Conservation (phyloP, 2,329 filamentous ascomycete genomes). For the Xylariaceae sp. region DNA sequence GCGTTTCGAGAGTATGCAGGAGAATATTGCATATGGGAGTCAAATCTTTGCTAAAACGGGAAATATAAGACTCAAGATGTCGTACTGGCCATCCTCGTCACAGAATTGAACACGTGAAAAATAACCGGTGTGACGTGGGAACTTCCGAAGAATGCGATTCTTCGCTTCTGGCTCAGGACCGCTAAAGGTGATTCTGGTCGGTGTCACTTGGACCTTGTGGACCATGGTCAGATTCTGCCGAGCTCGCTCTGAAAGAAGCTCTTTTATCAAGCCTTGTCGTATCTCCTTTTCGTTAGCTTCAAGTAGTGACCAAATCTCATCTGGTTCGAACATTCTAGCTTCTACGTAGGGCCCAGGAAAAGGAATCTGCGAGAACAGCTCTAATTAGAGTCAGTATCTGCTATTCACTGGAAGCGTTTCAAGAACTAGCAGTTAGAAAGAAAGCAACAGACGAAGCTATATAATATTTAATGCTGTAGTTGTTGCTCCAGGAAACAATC, state of each 20-base stretch:
- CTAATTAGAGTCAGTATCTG: slow-evolving; percentile 9
- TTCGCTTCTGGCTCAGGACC: slow-evolving; percentile 71
- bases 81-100: slow-evolving; percentile 77
- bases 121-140: slow-evolving; percentile 61
- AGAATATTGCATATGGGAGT: too few relatives aligned
- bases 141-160: slow-evolving; percentile 75
- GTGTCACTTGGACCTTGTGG: slow-evolving; percentile 65
- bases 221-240: slow-evolving; percentile 56
- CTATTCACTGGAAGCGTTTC: not conserved
- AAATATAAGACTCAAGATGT: too few relatives aligned
- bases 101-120: slow-evolving; percentile 76
- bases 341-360: slow-evolving; percentile 61
- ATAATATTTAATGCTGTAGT: slow-evolving; percentile 47
- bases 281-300: slow-evolving; percentile 51
- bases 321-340: slow-evolving; percentile 47
- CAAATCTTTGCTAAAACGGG: too few relatives aligned
- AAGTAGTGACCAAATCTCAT: slow-evolving; percentile 44
- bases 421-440: not conserved
- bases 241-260: slow-evolving; percentile 38
- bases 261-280: slow-evolving; percentile 34
- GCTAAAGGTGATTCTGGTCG: slow-evolving; percentile 61
- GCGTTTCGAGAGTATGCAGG: too few relatives aligned
- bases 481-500: too few relatives aligned
- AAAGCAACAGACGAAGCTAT: not conserved
- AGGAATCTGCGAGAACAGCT: slow-evolving; percentile 58